Evolutionary conservation across 176 grass and related monocot species (phyloP).

Genomic region (Elymus sibiricus): DNA sequence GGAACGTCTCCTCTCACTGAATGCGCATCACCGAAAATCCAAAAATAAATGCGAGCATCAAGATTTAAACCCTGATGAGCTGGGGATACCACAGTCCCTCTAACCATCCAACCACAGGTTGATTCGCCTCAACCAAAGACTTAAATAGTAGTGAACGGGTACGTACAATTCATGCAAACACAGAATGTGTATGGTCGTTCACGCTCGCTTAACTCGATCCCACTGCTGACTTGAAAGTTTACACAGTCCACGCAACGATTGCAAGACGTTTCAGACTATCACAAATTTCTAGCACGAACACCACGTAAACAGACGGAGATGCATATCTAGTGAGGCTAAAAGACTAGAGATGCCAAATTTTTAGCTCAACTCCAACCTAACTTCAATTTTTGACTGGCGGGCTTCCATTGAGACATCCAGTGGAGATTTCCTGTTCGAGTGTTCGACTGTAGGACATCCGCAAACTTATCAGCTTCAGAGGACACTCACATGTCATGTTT

Average conservation of each 20-base stretch:
- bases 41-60: too few relatives aligned
- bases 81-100: too few relatives aligned
- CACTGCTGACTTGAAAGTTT: conserved; percentile 11
- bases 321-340: not conserved
- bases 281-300: not conserved
- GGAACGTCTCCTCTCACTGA: too few relatives aligned
- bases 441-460: not conserved
- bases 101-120: too few relatives aligned
- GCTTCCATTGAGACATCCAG: not conserved
- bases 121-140: not conserved
- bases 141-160: not conserved
- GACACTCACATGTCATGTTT: not conserved
- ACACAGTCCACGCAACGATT: conserved; percentile 11
- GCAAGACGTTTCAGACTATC: not conserved
- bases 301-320: not conserved
- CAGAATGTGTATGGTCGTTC: not conserved
- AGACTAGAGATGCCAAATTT: not conserved
- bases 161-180: not conserved
- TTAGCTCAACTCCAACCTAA: not conserved
- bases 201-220: not conserved
- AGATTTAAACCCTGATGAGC: too few relatives aligned
- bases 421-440: not conserved
- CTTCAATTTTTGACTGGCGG: not conserved
- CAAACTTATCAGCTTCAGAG: not conserved
- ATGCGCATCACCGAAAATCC: too few relatives aligned